phyloP scores from a whole-genome alignment of 495 filamentous ascomycete genomes.

The Neurospora intermedia region DNA sequence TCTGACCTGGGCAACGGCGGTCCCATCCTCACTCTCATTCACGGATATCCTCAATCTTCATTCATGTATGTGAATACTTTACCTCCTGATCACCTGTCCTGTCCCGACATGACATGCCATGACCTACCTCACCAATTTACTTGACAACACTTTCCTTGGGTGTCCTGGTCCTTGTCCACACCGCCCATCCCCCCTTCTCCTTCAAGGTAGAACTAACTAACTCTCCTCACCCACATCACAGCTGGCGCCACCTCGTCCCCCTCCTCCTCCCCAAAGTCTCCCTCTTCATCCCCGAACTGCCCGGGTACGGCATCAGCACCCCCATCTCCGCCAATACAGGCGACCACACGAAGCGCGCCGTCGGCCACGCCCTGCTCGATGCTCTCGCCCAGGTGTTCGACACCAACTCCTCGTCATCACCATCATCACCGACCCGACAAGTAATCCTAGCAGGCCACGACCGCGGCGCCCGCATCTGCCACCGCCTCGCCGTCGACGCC shows the following conservation, averaged over 20 bases:
- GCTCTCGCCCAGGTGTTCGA: constrained; percentile 16
- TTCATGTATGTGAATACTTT: constrained; percentile 13
- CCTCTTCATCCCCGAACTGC: constrained; percentile 36
- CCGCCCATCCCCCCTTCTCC: too few relatives aligned
- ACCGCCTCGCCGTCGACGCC: constrained; percentile 31
- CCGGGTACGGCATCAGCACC: constrained; percentile 36
- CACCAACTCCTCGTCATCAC: not conserved
- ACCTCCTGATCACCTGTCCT: not conserved
- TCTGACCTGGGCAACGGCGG: constrained; percentile 10
- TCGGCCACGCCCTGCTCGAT: constrained; percentile 28
- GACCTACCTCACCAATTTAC: not conserved
- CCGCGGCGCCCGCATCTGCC: constrained; percentile 37
- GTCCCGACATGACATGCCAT: not conserved
- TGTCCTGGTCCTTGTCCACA: not conserved
- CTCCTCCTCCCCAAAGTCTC: constrained; percentile 7
- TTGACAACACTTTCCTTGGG: not conserved
- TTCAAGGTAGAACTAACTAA: too few relatives aligned
- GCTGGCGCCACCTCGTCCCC: constrained; percentile 15
- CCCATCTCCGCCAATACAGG: constrained; percentile 4
- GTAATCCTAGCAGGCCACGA: constrained; percentile 35
- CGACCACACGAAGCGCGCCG: constrained; percentile 20
- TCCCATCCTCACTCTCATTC: constrained; percentile 14
- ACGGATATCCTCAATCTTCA: constrained; percentile 16
- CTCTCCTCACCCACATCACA: not conserved
- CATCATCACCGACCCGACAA: constrained; percentile 3